Conservation (phyloP, 148 eudicot species). For the Silene conica region DNA sequence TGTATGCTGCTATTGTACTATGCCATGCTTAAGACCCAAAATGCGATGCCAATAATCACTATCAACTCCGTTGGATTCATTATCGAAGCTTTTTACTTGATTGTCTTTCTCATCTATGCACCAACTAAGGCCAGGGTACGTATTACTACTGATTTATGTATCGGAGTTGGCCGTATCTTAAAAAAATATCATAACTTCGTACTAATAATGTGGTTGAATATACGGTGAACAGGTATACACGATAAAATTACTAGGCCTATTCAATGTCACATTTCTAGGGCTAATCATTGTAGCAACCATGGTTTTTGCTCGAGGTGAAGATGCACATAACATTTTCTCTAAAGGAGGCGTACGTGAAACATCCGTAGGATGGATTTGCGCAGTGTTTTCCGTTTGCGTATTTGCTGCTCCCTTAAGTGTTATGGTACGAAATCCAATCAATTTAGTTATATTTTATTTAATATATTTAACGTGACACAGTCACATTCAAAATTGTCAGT, state of each 20-base stretch:
- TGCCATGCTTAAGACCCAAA: slow-evolving; percentile 42
- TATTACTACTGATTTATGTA: not conserved
- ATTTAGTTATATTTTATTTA: too few species aligned
- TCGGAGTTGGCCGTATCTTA: too few species aligned
- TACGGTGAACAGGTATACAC: slow-evolving; percentile 33
- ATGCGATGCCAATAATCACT: slow-evolving; percentile 47
- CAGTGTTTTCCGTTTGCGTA: slow-evolving; percentile 58
- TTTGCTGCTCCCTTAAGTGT: slow-evolving; percentile 75
- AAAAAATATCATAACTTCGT: too few species aligned
- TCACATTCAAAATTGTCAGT: not conserved
- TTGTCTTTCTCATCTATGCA: slow-evolving; percentile 57
- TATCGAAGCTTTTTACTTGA: slow-evolving; percentile 46
- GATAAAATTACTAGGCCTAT: slow-evolving; percentile 36
- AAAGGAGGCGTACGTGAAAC: slow-evolving; percentile 34
- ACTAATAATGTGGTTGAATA: not conserved
- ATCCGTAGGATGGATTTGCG: slow-evolving; percentile 76
- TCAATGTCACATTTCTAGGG: slow-evolving; percentile 42
- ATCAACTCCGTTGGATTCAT: slow-evolving; percentile 58
- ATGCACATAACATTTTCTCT: slow-evolving; percentile 24
- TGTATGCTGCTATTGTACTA: slow-evolving; percentile 67
- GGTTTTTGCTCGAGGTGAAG: slow-evolving; percentile 22
- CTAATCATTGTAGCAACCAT: slow-evolving; percentile 34
- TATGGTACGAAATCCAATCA: slow-evolving; percentile 37
- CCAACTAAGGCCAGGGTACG: slow-evolving; percentile 54
- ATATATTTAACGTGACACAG: too few species aligned